Percentiles rank a stretch among this genome's conserved stretches.
Conservation (phyloP, 1,284 basidiomycete species). For the Microbotryum scabiosae region DNA sequence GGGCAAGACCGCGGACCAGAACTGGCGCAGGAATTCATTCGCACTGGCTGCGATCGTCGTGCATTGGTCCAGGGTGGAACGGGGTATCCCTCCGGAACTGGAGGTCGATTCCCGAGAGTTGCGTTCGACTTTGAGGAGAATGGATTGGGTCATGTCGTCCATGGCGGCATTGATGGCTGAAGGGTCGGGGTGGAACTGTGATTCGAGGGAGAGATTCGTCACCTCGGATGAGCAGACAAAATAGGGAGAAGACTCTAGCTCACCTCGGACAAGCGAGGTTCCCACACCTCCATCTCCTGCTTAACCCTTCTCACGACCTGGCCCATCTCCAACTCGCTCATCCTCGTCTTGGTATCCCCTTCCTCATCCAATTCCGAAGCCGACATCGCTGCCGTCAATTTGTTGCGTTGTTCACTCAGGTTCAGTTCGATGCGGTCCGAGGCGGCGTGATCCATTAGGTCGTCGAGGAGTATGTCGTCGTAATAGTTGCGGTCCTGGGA, state of each 20-base stretch:
- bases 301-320: slow-evolving; percentile 34
- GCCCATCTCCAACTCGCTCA: slow-evolving; percentile 12
- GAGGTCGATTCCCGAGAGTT: slow-evolving; percentile 4
- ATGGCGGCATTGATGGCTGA: slow-evolving; percentile 59
- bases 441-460: slow-evolving; percentile 61
- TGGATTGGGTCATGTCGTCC: slow-evolving; percentile 65
- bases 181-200: slow-evolving; percentile 55
- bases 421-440: slow-evolving; percentile 66
- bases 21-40: slow-evolving; percentile 92
- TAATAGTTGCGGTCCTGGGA: slow-evolving; percentile 44
- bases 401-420: slow-evolving; percentile 47
- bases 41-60: slow-evolving; percentile 82
- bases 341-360: slow-evolving; percentile 3
- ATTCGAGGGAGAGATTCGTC: slow-evolving; percentile 5
- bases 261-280: slow-evolving; percentile 53
- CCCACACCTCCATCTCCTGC: slow-evolving; percentile 52
- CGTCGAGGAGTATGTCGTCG: slow-evolving; percentile 73
- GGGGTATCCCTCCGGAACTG: slow-evolving; percentile 63
- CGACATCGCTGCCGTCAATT: background rate
- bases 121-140: slow-evolving; percentile 39
- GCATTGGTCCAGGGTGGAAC: slow-evolving; percentile 67
- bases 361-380: slow-evolving; percentile 7
- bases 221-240: background rate
- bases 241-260: slow-evolving; percentile 5
- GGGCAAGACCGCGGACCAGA: slow-evolving; percentile 83